Evolutionary conservation across 2,329 filamentous ascomycete genomes (phyloP), one percentile per base, ranked within the genome.

Genomic region (Sporothrix schenckii): DNA sequence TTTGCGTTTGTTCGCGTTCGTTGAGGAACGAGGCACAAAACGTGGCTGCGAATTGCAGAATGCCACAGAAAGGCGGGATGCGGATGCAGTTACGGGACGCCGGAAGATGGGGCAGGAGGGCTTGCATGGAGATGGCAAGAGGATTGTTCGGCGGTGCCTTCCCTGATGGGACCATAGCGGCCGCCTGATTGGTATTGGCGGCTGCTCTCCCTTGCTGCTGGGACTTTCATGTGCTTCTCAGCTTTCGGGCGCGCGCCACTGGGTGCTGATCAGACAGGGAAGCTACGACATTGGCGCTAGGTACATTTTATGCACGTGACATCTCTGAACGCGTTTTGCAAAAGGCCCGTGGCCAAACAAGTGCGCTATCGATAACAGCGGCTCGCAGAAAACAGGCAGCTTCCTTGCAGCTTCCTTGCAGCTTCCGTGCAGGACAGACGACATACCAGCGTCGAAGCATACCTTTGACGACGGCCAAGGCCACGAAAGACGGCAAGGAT

Each of bases 111-210:
- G 65, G 50, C 58, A 56, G 41, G 21, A 30, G 49, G 50, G 34
- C 27, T 27, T 54, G 65, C 44, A 49, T 30, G 41, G 41, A 44
- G 30, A 16, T 9, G 44, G 49, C 16, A 50, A 27, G 16, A 58
- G 27, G 16, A 41, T 60, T 50, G 66, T 53, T 50, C 66, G 52
- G 49, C 34, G 30, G 68, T 65, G 47, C 34, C 49, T 50, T 50
- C 49, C 49, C 49, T 50, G 19, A 50, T 69, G 19, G 39, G 34
- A 34, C 21, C 39, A 52, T 56, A 50, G 19, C 50, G 60, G 44
- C 49, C 66, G 60, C 54, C 61, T 72, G 71, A 68, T 72, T 70
- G 68, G 71, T 56, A 68, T 52, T 65, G 58, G 21, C 47, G 19
- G 44, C 4, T 39, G 44, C 47, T 58, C 30, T 56, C 27, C 52